Evolutionary conservation across 2,329 filamentous ascomycete genomes (phyloP), one percentile per base, ranked within the genome.

Genomic region (Stenocarpella maydis): DNA sequence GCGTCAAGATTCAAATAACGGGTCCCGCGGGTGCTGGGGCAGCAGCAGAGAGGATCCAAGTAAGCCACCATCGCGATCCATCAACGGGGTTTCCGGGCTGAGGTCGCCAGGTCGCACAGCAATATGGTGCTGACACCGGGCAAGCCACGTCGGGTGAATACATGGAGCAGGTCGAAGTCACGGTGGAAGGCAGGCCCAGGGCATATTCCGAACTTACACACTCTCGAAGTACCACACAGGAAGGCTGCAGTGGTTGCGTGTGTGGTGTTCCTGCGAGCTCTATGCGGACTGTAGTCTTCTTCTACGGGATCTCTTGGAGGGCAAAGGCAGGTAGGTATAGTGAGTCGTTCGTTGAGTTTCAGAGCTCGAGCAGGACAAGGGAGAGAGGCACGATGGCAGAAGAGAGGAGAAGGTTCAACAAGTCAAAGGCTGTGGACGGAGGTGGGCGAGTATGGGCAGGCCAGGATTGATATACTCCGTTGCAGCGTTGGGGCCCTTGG

Each of bases 391-490:
- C 43, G 45, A 34, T 4, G 58, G 52, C 65, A 58, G 65, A 19
- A 41, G 31, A n/a, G 61, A 49, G 41, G 26, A 58, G 58, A 55
- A 58, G 65, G 65, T 58, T 67, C 65, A 67, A 58, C 45, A 31
- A 39, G 41, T 19, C 65, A 55, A 49, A 43, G 15, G 2, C 43
- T 28, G 53, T 50, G 43, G n/a, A 28, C 65, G 65, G 12, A 67
- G 65, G 3, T 28, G 43, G 52, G 26, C 8, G 52, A 58, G 28
- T 19, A 67, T 49, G 65, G 64, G 65, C 28, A 55, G 41, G 17
- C 28, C 47, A 21, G 37, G 52, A 58, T 45, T 67, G 65, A 58
- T 67, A 67, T 67, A n/a, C n/a, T n/a, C n/a, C n/a, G n/a, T n/a
- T n/a, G n/a, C n/a, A 67, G 41, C 8, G 21, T 54, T 55, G 15